Evolutionary conservation across 2,329 filamentous ascomycete genomes (phyloP).

Genomic region (Pseudogymnoascus sp.): DNA sequence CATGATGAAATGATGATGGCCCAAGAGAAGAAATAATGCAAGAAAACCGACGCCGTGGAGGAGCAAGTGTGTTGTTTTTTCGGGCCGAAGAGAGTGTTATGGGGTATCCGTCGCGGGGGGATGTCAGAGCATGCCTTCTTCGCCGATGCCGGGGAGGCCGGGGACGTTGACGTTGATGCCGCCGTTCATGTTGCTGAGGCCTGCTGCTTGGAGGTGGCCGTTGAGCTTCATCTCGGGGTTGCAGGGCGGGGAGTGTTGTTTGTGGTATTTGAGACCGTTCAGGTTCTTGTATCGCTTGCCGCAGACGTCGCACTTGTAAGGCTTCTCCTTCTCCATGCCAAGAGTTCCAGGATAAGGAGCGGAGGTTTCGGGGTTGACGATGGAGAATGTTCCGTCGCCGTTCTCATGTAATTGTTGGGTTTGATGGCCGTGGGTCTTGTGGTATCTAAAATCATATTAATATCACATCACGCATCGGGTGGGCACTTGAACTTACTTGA

Average conservation of each 20-base stretch:
- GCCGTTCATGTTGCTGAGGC: slow-evolving; percentile 33
- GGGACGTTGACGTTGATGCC: slow-evolving; percentile 23
- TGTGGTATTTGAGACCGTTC: slow-evolving; percentile 94
- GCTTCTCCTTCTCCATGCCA: slow-evolving; percentile 99
- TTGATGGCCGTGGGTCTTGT: slow-evolving; percentile 83
- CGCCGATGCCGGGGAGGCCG: slow-evolving; percentile 50
- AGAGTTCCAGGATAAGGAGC: slow-evolving; percentile 90
- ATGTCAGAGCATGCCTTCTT: slow-evolving; percentile 39
- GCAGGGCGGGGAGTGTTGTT: slow-evolving; percentile 79
- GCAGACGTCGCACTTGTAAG: slow-evolving; percentile 93
- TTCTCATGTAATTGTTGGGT: slow-evolving; percentile 97
- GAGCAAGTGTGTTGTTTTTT: background rate
- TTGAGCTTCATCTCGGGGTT: slow-evolving; percentile 68
- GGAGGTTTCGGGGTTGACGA: slow-evolving; percentile 92
- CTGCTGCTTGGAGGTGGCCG: slow-evolving; percentile 27
- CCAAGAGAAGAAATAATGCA: background rate
- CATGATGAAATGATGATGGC: background rate
- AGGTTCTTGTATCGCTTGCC: slow-evolving; percentile 99
- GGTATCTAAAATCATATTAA: slow-evolving; percentile 43
- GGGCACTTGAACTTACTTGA: slow-evolving; percentile 61
- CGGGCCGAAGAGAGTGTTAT: background rate
- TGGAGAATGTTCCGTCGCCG: slow-evolving; percentile 93
- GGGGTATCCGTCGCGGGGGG: slow-evolving; percentile 4
- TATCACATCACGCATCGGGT: background rate
- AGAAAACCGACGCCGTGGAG: background rate